These are phyloP conservation scores for Bolboschoenus planiculmis DNA, from an alignment of 176 grass and related monocot species.

Conservation along the genomic window DNA sequence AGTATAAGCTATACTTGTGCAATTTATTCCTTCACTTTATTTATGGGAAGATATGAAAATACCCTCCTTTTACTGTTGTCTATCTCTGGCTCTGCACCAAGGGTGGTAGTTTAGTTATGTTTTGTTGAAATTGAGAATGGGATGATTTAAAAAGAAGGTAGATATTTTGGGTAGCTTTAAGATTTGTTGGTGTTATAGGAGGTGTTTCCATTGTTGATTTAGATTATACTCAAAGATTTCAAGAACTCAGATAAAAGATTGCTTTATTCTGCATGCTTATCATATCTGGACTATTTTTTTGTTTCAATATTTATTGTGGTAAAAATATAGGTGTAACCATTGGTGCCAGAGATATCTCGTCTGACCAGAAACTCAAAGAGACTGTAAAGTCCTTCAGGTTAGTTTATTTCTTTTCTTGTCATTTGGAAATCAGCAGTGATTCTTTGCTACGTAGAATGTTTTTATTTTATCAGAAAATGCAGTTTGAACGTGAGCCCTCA, in stretches of 20 bases:
- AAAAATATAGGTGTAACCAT: slow-evolving; percentile 44
- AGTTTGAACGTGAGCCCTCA: slow-evolving; percentile 9
- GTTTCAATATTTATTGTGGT: slow-evolving; percentile 20
- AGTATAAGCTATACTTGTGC: too few species aligned
- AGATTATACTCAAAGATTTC: too few species aligned
- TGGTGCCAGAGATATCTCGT: slow-evolving; percentile 70
- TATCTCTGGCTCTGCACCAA: too few species aligned
- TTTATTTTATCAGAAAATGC: background rate
- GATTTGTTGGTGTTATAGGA: background rate
- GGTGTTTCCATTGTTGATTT: background rate
- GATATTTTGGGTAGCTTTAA: background rate
- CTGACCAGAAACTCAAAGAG: slow-evolving; percentile 69
- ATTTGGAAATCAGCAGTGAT: background rate
- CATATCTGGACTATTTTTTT: background rate
- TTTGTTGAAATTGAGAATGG: background rate
- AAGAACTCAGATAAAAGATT: background rate
- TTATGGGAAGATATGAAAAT: background rate
- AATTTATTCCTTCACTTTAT: too few species aligned
- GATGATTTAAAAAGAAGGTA: background rate
- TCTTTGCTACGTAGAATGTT: background rate
- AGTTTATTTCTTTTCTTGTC: slow-evolving; percentile 21
- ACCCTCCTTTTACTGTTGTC: background rate
- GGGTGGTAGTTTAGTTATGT: background rate
- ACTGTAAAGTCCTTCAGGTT: slow-evolving; percentile 76
- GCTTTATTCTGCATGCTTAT: background rate